phyloP scores from a whole-genome alignment of 2,329 filamentous ascomycete species.

The Talaromyces sp. region DNA sequence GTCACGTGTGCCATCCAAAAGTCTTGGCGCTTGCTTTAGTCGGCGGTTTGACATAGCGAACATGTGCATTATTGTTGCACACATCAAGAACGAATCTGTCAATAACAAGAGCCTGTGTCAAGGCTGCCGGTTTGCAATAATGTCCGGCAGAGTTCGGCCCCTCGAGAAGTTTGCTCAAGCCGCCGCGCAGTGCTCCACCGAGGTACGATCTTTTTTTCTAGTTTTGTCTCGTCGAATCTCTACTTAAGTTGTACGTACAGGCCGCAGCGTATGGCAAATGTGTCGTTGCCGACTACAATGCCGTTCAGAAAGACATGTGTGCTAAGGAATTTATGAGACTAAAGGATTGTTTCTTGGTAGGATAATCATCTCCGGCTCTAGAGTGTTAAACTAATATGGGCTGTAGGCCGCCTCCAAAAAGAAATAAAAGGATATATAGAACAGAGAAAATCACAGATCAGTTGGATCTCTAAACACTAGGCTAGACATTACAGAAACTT shows the following conservation, averaged over 20 bases:
- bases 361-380: conserved; percentile 18
- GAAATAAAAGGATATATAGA: conserved; percentile 22
- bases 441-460: neutral
- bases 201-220: conserved; percentile 44
- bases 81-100: neutral
- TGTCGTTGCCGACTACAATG: conserved; percentile 82
- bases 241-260: conserved; percentile 42
- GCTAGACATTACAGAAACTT: neutral
- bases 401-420: conserved; percentile 51
- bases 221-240: neutral
- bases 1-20: neutral
- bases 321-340: conserved; percentile 75
- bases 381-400: conserved; percentile 10
- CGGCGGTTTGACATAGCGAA: neutral
- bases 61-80: neutral
- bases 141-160: conserved; percentile 53
- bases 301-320: conserved; percentile 88
- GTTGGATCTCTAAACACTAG: conserved; percentile 6
- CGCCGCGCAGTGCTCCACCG: conserved; percentile 60
- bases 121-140: conserved; percentile 15
- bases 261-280: conserved; percentile 86
- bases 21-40: neutral
- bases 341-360: conserved; percentile 83
- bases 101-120: neutral
- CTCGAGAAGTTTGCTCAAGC: conserved; percentile 66